Conservation (phyloP, 2,329 filamentous ascomycete genomes). For the Paraphaeosphaeria minitans region DNA sequence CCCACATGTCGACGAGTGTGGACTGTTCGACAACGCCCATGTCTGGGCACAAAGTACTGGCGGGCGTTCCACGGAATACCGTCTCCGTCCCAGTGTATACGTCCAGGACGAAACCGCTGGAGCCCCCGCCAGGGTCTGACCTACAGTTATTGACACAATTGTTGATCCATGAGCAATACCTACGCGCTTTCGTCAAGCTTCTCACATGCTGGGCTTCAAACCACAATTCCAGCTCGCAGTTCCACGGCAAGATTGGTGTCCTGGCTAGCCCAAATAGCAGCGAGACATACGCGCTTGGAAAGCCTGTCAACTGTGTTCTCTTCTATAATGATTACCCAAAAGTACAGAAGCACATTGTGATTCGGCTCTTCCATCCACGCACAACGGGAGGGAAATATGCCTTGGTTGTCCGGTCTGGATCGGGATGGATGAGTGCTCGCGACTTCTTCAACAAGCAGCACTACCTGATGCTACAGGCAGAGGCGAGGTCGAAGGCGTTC, state of each 20-base stretch:
- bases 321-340: constrained; percentile 21
- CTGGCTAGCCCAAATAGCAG: constrained; percentile 10
- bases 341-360: constrained; percentile 25
- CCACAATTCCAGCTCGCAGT: constrained; percentile 37
- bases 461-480: constrained; percentile 20
- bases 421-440: constrained; percentile 38
- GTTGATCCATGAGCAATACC: constrained; percentile 25
- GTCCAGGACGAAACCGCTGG: not conserved
- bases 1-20: too few species aligned
- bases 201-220: constrained; percentile 32
- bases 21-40: not conserved
- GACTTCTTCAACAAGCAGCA: constrained; percentile 37
- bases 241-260: constrained; percentile 36
- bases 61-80: not conserved
- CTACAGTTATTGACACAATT: constrained; percentile 18
- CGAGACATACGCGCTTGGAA: constrained; percentile 28
- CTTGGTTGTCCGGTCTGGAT: constrained; percentile 34
- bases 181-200: constrained; percentile 28
- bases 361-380: constrained; percentile 34
- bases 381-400: constrained; percentile 24
- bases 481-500: not conserved
- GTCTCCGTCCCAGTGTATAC: not conserved
- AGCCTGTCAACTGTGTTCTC: constrained; percentile 35
- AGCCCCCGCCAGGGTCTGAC: constrained; percentile 15
- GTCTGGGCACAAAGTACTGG: not conserved